Evolutionary conservation across 257 asterid genomes (phyloP), one percentile per base, ranked within the genome.

Genomic region (Paulownia fortunei): DNA sequence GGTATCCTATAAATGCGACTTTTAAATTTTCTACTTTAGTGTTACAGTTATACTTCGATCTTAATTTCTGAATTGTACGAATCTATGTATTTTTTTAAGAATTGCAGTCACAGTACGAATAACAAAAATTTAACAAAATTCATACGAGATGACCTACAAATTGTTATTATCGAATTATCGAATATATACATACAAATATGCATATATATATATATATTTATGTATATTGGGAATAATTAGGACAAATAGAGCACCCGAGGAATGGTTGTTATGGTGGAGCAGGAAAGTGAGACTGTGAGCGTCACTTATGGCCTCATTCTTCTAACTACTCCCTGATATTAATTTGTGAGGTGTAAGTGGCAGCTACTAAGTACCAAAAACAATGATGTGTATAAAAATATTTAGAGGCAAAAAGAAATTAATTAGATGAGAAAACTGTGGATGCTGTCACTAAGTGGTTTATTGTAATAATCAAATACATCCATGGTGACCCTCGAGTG

Each of bases 181-280:
- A 21, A 2, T 66, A 19, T 6, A 39, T 8, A n/a, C 13, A n/a
- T 66, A 66, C 26, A 54, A n/a, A 54, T 1, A 58, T 23, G 6
- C 19, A 15, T 24, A 15, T 0, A 27, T 46, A 18, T 27, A 30
- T 47, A 1, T 36, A 32, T 15, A 75, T 21, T 26, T 44, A 71
- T 11, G 26, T 58, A 30, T 59, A 49, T 21, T 5, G 16, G 44
- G 30, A 9, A 9, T 32, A 62, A 19, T 39, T 18, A 44, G 67
- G 11, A 44, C 58, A 62, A 74, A 63, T 72, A 59, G 66, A 63
- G 86, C 21, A 76, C 76, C 77, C 80, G 54, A 81, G 72, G 71
- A 59, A 60, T 11, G 87, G 91, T 91, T 15, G 96, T 89, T 80
- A 76, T 72, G 85, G 87, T 89, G 96, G 96, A 89, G 94, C 86